Evolutionary conservation across 768 basidiomycete genomes (phyloP), one percentile per base, ranked within the genome.

Genomic region (Mycena rebaudengoi): DNA sequence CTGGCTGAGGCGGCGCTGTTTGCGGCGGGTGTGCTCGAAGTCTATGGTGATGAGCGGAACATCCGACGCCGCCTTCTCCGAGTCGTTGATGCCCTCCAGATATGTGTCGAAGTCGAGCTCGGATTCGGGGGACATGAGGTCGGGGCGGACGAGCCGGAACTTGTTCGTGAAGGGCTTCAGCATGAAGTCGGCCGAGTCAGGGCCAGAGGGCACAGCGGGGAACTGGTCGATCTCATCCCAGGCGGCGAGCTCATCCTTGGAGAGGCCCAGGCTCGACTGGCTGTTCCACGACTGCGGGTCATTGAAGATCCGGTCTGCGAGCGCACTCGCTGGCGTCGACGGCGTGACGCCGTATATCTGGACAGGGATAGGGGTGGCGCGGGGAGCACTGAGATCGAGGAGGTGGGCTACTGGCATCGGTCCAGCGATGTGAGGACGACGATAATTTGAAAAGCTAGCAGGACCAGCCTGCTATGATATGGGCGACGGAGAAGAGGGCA

Each of bases 301-400:
- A 37, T 64, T 64, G 41, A 59, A 64, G 8, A 64, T 64, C 23
- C 49, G 50, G 12, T 59, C 63, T 5, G 63, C 63, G 23, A 53
- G 10, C 16, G 60, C 60, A 21, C 51, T 53, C 7, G 60, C 52
- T 8, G 60, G 60, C 13, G 51, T 62, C 44, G 23, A 10, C 20
- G 60, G 60, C 14, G 33, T 20, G 20, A 20, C 43, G 43, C 35
- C 30, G 29, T 23, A 50, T 20, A 30, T 30, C 37, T 32, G 41
- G 2, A 49, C 1, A 20, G 28, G 23, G 23, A 44, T 10, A 18
- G 45, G 45, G 23, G 50, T 26, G 30, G 43, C 49, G 8, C 59
- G 29, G 11, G 59, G 49, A 7, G 23, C 40, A 33, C 6, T 28
- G 30, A 60, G 59, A 33, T 29, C 33, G 28, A 60, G 51, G 12